Conservation (phyloP, 805 yeast genomes). For the Candida pseudoglaebosa region DNA sequence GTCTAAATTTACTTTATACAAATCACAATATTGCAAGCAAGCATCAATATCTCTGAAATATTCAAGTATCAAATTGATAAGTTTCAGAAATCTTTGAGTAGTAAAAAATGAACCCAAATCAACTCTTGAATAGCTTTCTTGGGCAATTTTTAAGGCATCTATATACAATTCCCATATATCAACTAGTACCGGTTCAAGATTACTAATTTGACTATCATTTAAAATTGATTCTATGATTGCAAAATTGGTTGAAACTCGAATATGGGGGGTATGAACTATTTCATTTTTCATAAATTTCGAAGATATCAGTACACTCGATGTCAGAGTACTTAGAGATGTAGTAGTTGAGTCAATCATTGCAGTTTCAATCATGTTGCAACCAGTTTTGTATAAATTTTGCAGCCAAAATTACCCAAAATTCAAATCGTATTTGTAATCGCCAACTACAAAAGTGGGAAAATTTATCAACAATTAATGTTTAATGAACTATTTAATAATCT, state of each 20-base stretch:
- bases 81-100: background rate
- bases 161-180: background rate
- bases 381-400: background rate
- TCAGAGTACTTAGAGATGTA: background rate
- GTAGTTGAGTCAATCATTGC: background rate
- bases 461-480: slow-evolving; percentile 1
- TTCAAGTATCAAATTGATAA: background rate
- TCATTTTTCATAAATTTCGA: background rate
- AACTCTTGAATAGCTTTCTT: background rate
- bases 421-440: slow-evolving; percentile 3
- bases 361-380: background rate
- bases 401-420: slow-evolving; percentile 5
- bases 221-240: slow-evolving; percentile 1
- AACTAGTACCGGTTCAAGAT: background rate
- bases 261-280: background rate
- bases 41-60: background rate
- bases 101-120: background rate
- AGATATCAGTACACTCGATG: background rate
- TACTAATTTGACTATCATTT: background rate
- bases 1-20: background rate
- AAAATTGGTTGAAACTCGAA: background rate
- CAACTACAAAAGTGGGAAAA: no score
- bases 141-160: background rate
- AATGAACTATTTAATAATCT: slow-evolving; percentile 2
- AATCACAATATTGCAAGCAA: background rate